A percentile compares a stretch with the other conserved stretches of the same genome.
These are phyloP conservation scores for Geopyxis carbonaria DNA, from an alignment of 495 filamentous ascomycete species.

Conservation along the genomic window DNA sequence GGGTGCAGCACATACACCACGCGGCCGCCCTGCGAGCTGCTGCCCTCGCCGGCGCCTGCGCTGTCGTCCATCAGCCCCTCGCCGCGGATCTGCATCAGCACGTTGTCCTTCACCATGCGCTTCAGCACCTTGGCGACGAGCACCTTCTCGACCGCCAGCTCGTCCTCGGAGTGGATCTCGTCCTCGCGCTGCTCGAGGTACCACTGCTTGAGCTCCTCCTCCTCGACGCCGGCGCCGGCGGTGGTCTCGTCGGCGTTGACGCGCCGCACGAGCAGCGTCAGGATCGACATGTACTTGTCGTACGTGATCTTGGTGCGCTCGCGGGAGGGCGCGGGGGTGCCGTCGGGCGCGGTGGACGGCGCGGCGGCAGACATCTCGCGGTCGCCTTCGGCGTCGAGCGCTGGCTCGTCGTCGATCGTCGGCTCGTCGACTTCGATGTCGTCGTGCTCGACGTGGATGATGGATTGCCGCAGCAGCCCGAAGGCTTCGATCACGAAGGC, in stretches of 20 bases:
- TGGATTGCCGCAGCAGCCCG: conserved; percentile 74
- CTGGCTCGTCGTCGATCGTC: conserved; percentile 31
- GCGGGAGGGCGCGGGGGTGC: conserved; percentile 26
- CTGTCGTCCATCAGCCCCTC: conserved; percentile 51
- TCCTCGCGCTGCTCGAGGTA: conserved; percentile 87
- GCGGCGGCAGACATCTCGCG: conserved; percentile 46
- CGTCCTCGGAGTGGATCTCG: conserved; percentile 64
- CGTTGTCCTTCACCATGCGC: conserved; percentile 93
- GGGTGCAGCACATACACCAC: conserved; percentile 85
- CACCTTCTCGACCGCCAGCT: conserved; percentile 55
- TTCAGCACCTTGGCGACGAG: conserved; percentile 78
- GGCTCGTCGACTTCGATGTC: conserved; percentile 92
- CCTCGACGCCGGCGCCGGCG: conserved; percentile 72
- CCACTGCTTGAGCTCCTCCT: conserved; percentile 72
- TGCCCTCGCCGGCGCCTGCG: conserved; percentile 34
- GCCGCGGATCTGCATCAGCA: conserved; percentile 81
- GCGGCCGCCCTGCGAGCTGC: conserved; percentile 29
- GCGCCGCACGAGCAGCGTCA: conserved; percentile 64
- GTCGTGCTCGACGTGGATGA: conserved; percentile 95
- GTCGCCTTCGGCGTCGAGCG: conserved; percentile 41
- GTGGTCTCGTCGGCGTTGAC: conserved; percentile 60
- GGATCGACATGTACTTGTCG: conserved; percentile 81
- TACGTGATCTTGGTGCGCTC: conserved; percentile 81
- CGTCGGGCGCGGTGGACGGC: conserved; percentile 28
- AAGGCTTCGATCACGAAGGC: conserved; percentile 82